These are phyloP conservation scores for Annona squamosa DNA, from an alignment of 164 flowering plant species.

Conservation along the genomic window DNA sequence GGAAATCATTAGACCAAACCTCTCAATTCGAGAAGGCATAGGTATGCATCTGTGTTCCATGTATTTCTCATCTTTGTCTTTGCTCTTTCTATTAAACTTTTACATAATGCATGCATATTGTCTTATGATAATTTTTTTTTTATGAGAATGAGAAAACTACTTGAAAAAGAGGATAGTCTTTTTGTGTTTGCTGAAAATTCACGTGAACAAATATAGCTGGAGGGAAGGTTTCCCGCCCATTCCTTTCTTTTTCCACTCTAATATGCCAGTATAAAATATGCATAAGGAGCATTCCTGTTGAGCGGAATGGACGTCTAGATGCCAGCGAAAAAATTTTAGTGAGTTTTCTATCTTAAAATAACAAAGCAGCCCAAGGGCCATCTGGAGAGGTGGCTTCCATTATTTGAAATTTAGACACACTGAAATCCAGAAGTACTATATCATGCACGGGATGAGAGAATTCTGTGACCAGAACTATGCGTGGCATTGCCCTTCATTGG, in stretches of 20 bases:
- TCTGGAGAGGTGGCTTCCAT: background rate
- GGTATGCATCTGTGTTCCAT: slow-evolving; percentile 29
- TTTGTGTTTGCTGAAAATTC: no score
- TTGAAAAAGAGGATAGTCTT: background rate
- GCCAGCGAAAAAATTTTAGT: background rate
- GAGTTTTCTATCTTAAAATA: no score
- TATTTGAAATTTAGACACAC: background rate
- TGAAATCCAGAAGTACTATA: background rate
- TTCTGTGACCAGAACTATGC: no score
- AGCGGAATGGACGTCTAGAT: background rate
- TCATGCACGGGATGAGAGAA: background rate
- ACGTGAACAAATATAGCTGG: background rate
- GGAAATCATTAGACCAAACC: slow-evolving; percentile 70
- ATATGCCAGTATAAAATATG: background rate
- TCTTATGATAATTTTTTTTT: background rate
- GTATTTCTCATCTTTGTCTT: background rate
- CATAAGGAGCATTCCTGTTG: background rate
- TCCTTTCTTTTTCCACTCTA: background rate
- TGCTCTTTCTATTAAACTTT: background rate
- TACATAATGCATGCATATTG: background rate
- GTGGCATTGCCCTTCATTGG: background rate
- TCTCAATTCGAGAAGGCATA: slow-evolving; percentile 82
- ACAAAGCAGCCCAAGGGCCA: background rate
- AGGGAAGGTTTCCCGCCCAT: background rate
- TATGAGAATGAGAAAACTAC: background rate